Conservation (phyloP, 345 rosid genomes). For the Gynandropsis gynandra region DNA sequence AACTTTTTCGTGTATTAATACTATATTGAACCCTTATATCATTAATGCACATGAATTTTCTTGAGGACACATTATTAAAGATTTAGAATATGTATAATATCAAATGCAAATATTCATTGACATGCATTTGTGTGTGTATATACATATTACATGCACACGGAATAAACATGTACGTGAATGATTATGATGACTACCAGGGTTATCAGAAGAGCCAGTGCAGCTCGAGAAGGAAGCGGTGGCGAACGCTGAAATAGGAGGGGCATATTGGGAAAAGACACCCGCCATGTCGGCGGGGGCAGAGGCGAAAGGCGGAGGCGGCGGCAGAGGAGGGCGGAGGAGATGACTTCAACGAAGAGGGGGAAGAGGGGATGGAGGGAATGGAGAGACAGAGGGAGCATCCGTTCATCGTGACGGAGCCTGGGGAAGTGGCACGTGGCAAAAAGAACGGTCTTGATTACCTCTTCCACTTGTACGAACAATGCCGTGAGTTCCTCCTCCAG, state of each 20-base stretch:
- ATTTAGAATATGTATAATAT: too few species aligned
- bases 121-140: too few species aligned
- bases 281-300: too few species aligned
- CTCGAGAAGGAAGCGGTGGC: slow-evolving; percentile 47
- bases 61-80: too few species aligned
- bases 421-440: slow-evolving; percentile 98
- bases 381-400: slow-evolving; percentile 98
- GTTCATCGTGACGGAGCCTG: slow-evolving; percentile 98
- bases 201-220: slow-evolving; percentile 81
- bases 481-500: slow-evolving; percentile 88
- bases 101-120: too few species aligned
- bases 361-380: slow-evolving; percentile 27
- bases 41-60: too few species aligned
- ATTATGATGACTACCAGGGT: slow-evolving; percentile 35
- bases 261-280: too few species aligned
- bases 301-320: slow-evolving; percentile 19
- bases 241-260: slow-evolving; percentile 6
- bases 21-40: too few species aligned
- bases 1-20: too few species aligned
- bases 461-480: slow-evolving; percentile 94
- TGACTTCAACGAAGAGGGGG: too few species aligned
- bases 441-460: slow-evolving; percentile 99
- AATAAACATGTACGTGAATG: neutral
- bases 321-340: slow-evolving; percentile 46
- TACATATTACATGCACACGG: too few species aligned